phyloP scores from a whole-genome alignment of 495 filamentous ascomycete genomes.

The Talaromyces borbonicus region DNA sequence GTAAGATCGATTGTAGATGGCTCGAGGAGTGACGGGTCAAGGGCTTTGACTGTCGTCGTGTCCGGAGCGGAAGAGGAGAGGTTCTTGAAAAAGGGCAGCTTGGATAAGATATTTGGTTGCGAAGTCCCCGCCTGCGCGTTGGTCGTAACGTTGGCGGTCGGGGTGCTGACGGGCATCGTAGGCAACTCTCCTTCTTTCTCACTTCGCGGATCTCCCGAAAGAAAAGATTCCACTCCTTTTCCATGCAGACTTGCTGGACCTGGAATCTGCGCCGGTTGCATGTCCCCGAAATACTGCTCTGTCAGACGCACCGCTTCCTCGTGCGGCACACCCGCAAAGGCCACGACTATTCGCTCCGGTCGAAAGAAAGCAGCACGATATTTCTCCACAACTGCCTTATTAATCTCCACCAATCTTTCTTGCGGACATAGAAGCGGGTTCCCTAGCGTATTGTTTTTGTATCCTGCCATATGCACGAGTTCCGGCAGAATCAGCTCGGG shows the following conservation, averaged over 20 bases:
- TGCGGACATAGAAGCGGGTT: slow-evolving; percentile 87
- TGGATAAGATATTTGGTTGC: slow-evolving; percentile 56
- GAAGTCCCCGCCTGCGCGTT: slow-evolving; percentile 29
- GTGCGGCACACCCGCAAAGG: slow-evolving; percentile 88
- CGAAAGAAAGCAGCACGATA: slow-evolving; percentile 80
- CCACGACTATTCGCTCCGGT: slow-evolving; percentile 85
- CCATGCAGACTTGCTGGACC: slow-evolving; percentile 48
- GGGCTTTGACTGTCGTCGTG: slow-evolving; percentile 44
- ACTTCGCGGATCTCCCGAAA: slow-evolving; percentile 38
- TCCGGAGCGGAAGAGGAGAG: slow-evolving; percentile 60
- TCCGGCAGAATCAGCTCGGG: slow-evolving; percentile 94
- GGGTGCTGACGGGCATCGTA: slow-evolving; percentile 31
- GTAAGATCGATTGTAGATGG: slow-evolving; percentile 45
- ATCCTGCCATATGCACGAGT: slow-evolving; percentile 88
- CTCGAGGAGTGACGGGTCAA: slow-evolving; percentile 32
- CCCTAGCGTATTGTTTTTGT: slow-evolving; percentile 88
- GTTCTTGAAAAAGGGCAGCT: slow-evolving; percentile 90
- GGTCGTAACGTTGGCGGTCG: slow-evolving; percentile 29
- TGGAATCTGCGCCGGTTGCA: slow-evolving; percentile 47
- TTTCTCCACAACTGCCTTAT: slow-evolving; percentile 60
- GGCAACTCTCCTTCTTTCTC: slow-evolving; percentile 29
- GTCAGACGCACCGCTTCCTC: slow-evolving; percentile 68
- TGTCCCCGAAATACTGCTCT: slow-evolving; percentile 82
- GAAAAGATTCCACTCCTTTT: slow-evolving; percentile 43
- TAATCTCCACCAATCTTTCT: slow-evolving; percentile 69